A percentile compares a stretch with the other conserved stretches of the same genome.
Evolutionary conservation across 352 stramenopile genomes (phyloP).

Genomic region (Phytophthora europaea): DNA sequence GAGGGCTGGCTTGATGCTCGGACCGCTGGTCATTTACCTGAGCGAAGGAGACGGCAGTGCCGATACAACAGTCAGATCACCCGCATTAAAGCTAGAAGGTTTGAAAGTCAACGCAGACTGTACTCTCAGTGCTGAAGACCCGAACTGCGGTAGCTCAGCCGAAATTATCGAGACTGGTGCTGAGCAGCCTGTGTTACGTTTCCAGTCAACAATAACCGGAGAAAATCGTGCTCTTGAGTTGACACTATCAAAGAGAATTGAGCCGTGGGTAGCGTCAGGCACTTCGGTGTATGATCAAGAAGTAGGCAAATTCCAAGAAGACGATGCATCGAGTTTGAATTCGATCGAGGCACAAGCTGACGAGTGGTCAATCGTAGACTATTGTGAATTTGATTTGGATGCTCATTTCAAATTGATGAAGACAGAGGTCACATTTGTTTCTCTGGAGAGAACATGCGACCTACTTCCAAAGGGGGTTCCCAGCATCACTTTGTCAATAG

Average conservation of each 20-base stretch:
- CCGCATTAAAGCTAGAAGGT: constrained; percentile 25
- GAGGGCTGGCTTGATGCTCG: constrained; percentile 16
- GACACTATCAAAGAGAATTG: constrained; percentile 28
- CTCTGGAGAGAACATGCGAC: constrained; percentile 46
- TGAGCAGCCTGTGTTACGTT: constrained; percentile 12
- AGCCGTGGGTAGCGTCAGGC: constrained; percentile 38
- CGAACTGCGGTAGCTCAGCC: background rate
- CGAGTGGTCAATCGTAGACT: constrained; percentile 16
- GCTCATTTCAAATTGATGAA: constrained; percentile 72
- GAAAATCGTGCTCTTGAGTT: constrained; percentile 33
- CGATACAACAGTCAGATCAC: background rate
- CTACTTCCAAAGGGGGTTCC: constrained; percentile 64
- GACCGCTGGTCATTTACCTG: constrained; percentile 10
- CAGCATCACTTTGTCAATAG: constrained; percentile 48
- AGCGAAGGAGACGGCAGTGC: background rate
- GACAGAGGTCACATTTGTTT: constrained; percentile 46
- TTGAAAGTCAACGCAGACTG: constrained; percentile 30
- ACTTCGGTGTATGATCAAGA: constrained; percentile 19
- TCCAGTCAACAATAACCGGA: constrained; percentile 25
- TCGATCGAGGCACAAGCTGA: background rate
- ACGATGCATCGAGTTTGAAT: background rate
- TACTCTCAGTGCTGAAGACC: constrained; percentile 7
- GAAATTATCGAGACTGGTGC: constrained; percentile 13
- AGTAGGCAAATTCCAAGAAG: background rate
- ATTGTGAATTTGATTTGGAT: constrained; percentile 54